Base-by-base conservation (phyloP, 352 stramenopile species). In the Phytophthora podocarpi region DNA sequence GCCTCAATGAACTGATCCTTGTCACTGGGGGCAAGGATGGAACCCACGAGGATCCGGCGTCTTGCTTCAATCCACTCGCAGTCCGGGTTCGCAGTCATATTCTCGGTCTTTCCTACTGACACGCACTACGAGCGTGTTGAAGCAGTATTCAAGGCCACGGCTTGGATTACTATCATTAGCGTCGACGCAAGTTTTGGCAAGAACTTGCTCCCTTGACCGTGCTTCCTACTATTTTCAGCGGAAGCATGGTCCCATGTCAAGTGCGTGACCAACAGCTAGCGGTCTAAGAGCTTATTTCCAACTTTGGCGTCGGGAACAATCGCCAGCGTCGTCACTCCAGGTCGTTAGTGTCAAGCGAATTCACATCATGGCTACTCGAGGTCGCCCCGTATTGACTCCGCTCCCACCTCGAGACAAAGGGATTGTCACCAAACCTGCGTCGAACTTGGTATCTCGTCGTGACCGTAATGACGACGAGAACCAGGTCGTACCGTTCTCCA, bases 401-500 rank as follows among this genome's bases (percentile, higher is more conserved):
- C 43, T 67, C 9, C 36, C 64, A 7, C 46, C 57, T 59, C 64
- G 64, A 3, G 46, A 66, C 16, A 58, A 65, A 53, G 47, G 41
- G 16, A 27, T 55, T 18, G 4, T 37, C 18, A 28, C 18, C 5
- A 64, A 64, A 40, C 11, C 26, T 13, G 13, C 11, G 24, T 57
- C 43, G 9, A 50, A n/a, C 37, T 24, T 42, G 12, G 18, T 24
- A 42, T 32, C 43, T 34, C 46, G 53, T 39, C 21, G 20, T 32
- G 56, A 61, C 11, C 48, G 41, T 13, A 49, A 57, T 9, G 69
- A 74, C 9, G 65, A 78, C n/a, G 65, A 82, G 42, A 89, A 86
- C 61, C 79, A 91, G 35, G 82, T 91, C 21, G 58, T 84, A 7
- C 79, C 77, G 5, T 91, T 89, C 51, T 54, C 71, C 2, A 24